Conservation (phyloP, 768 basidiomycete genomes). For the Thelephora ganbajun region DNA sequence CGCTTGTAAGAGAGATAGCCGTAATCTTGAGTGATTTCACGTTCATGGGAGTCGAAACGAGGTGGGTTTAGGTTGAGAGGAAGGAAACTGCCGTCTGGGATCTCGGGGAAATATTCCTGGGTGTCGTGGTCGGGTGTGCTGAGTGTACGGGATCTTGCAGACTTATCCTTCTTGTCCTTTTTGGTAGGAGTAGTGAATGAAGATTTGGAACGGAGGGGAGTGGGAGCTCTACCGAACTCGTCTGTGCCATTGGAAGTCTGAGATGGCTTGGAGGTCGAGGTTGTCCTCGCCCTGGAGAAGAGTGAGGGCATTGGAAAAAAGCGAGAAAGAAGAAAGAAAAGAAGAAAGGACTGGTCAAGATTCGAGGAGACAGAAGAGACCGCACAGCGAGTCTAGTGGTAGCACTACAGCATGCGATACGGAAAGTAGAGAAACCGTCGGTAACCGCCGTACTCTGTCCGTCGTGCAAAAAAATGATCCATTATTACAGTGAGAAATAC, state of each 20-base stretch:
- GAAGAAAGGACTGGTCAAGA: too few species aligned
- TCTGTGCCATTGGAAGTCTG: slow-evolving; percentile 24
- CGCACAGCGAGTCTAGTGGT: neutral
- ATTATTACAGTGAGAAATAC: neutral
- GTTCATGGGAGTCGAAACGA: slow-evolving; percentile 12
- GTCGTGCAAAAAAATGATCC: neutral
- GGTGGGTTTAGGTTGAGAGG: slow-evolving; percentile 20
- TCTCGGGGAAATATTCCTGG: slow-evolving; percentile 22
- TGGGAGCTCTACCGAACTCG: slow-evolving; percentile 52
- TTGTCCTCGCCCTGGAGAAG: slow-evolving; percentile 58
- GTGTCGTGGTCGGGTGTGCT: slow-evolving; percentile 21
- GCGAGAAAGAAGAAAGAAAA: neutral
- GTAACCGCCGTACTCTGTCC: too few species aligned
- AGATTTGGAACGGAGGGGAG: slow-evolving; percentile 21
- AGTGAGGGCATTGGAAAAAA: slow-evolving; percentile 43
- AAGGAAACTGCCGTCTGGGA: slow-evolving; percentile 22
- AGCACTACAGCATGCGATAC: neutral
- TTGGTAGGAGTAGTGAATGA: slow-evolving; percentile 17
- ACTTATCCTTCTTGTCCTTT: slow-evolving; percentile 29
- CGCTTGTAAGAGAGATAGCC: slow-evolving; percentile 63
- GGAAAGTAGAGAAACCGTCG: neutral
- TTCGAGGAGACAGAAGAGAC: too few species aligned
- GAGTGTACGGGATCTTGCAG: slow-evolving; percentile 26
- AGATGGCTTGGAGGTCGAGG: slow-evolving; percentile 31
- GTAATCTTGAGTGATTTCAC: slow-evolving; percentile 27